Evolutionary conservation across 192 early-diverging fungal species (phyloP), one percentile per base, ranked within the genome.

Genomic region (Haplosporangium gracile): DNA sequence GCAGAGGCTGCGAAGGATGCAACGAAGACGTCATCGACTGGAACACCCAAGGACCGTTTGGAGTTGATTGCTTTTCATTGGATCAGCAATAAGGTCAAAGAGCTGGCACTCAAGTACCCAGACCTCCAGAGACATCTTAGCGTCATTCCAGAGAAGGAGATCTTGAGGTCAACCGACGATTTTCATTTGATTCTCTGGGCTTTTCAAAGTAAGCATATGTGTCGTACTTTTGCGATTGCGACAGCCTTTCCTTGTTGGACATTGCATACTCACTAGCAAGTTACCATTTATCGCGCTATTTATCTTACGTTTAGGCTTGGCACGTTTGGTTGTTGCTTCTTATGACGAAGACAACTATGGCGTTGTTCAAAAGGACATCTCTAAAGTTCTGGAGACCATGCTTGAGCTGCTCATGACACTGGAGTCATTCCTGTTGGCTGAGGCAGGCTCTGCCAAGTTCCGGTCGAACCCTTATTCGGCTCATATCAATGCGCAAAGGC

Each of bases 361-460:
- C 36, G 65, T 89, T 10, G 88, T 89, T 5, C 88, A 89, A 40
- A 80, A 72, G 68, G 88, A 89, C 55, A 89, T 87, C 20, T 29
- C 88, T 4, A 82, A 68, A 22, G 78, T 89, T 29, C 72, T 89
- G 6, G 88, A 89, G 76, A 26, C 75, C 24, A 80, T 89, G 78
- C 63, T 89, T 29, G 75, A 72, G 20, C 53, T 84, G 74, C 77
- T 89, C 47, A 80, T 87, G 65, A 74, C 84, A 2, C 53, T 89
- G 5, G 88, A 89, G n/a, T 51, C 42, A 11, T 87, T 86, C 36
- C 18, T 75, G 45, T 24, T 74, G 26, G 70, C 68, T 22, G 76
- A 83, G 43, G 75, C 76, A 34, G 57, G 82, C 18, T 68, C 77
- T 9, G 72, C 55, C 32, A 40, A 47, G 26, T 78, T 70, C 45